A percentile compares a stretch with the other conserved stretches of the same genome.
phyloP scores from a whole-genome alignment of 2,329 filamentous ascomycete genomes.

The Cryphonectria radicalis region DNA sequence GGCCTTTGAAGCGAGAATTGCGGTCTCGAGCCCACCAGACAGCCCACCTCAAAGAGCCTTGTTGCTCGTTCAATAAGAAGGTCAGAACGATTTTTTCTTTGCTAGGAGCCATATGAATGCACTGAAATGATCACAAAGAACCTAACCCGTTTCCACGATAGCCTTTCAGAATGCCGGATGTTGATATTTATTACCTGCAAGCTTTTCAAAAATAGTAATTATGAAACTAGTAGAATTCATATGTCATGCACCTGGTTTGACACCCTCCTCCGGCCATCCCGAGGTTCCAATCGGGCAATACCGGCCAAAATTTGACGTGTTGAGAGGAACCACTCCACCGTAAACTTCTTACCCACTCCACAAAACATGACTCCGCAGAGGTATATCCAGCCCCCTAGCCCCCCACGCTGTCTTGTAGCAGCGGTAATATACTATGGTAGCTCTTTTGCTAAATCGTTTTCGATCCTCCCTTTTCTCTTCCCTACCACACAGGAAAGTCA shows the following conservation, averaged over 20 bases:
- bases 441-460: neutral
- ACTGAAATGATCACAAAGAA: neutral
- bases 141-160: neutral
- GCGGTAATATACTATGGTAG: neutral
- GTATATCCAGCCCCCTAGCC: neutral
- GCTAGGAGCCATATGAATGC: neutral
- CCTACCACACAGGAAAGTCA: neutral
- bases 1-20: neutral
- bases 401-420: neutral
- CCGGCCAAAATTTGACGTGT: neutral
- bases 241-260: neutral
- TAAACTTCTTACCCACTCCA: neutral
- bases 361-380: neutral
- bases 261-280: neutral
- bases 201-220: neutral
- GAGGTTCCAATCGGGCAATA: constrained; percentile 1
- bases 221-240: neutral
- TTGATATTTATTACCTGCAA: too few relatives aligned
- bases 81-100: neutral
- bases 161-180: neutral
- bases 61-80: neutral
- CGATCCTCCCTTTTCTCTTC: neutral
- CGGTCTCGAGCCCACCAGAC: neutral
- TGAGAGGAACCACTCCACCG: neutral
- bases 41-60: neutral